A percentile compares a stretch with the other conserved stretches of the same genome.
These are phyloP conservation scores for Magnusiomyces starmeri DNA, from an alignment of 1,139 yeast species.

Conservation along the genomic window DNA sequence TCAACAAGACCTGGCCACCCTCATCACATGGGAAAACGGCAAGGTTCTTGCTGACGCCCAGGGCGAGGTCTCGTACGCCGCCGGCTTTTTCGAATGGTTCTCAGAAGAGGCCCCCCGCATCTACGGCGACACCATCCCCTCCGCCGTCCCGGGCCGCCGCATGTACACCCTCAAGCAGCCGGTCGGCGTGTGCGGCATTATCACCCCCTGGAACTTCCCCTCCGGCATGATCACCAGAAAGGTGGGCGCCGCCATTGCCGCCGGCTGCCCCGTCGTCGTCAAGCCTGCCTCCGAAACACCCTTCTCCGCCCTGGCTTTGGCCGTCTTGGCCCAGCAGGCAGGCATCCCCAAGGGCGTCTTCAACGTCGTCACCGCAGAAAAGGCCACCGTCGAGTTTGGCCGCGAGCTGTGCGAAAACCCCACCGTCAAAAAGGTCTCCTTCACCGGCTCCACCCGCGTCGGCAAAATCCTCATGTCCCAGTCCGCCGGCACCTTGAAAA, in stretches of 20 bases:
- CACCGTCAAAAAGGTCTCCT: constrained; percentile 64
- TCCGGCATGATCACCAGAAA: constrained; percentile 90
- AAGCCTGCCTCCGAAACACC: constrained; percentile 94
- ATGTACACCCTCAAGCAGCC: constrained; percentile 69
- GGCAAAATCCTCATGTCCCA: constrained; percentile 78
- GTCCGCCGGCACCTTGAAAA: constrained; percentile 70
- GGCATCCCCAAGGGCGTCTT: constrained; percentile 84
- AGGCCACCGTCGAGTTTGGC: constrained; percentile 51
- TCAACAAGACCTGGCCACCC: constrained; percentile 63
- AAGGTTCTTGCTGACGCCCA: constrained; percentile 68
- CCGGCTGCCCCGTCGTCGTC: constrained; percentile 84
- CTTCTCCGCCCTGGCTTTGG: constrained; percentile 74
- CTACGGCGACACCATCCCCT: constrained; percentile 66
- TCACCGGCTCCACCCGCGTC: constrained; percentile 84
- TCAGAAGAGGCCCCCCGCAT: constrained; percentile 78
- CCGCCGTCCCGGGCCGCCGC: constrained; percentile 49
- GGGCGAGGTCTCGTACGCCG: constrained; percentile 73
- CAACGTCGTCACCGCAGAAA: constrained; percentile 57
- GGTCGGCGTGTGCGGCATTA: constrained; percentile 81
- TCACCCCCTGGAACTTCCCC: constrained; percentile 97
- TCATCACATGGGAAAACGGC: constrained; percentile 78
- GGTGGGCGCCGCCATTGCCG: constrained; percentile 85
- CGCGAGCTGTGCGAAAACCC: constrained; percentile 61
- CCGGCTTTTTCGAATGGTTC: constrained; percentile 80
- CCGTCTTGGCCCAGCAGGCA: constrained; percentile 62